Evolutionary conservation across 345 rosid genomes (phyloP).

Genomic region (Hibiscus tridactylites): DNA sequence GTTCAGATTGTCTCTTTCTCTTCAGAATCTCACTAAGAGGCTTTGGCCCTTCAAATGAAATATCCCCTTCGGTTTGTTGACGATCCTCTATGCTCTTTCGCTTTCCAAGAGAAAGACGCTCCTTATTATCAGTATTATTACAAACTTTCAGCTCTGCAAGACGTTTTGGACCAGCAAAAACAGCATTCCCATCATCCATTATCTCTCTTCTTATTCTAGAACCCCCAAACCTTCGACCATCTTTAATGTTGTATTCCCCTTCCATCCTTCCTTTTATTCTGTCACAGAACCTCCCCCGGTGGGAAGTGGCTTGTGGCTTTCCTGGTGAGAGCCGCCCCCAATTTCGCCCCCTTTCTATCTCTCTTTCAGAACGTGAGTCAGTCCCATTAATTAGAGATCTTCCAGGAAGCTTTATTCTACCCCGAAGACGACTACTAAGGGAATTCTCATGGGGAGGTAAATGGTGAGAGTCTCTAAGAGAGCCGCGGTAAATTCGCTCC

Average conservation of each 20-base stretch:
- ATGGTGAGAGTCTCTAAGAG: slow-evolving; percentile 38
- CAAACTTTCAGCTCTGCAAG: slow-evolving; percentile 51
- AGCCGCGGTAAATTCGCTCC: slow-evolving; percentile 33
- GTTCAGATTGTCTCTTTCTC: slow-evolving; percentile 56
- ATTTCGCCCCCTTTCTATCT: slow-evolving; percentile 42
- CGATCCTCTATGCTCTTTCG: slow-evolving; percentile 37
- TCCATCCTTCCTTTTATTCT: slow-evolving; percentile 50
- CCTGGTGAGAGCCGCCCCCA: slow-evolving; percentile 39
- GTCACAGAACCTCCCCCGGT: slow-evolving; percentile 47
- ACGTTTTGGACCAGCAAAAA: slow-evolving; percentile 50
- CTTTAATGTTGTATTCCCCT: slow-evolving; percentile 30
- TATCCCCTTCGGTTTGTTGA: slow-evolving; percentile 36
- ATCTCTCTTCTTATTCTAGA: slow-evolving; percentile 43
- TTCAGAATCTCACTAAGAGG: slow-evolving; percentile 78
- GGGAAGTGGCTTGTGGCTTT: slow-evolving; percentile 22
- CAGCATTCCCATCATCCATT: slow-evolving; percentile 26
- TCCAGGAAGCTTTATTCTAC: slow-evolving; percentile 73
- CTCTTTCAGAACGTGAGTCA: slow-evolving; percentile 39
- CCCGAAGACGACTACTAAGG: slow-evolving; percentile 55
- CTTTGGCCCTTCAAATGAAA: slow-evolving; percentile 73
- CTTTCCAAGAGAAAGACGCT: slow-evolving; percentile 38
- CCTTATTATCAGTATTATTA: slow-evolving; percentile 25
- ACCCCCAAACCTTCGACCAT: slow-evolving; percentile 29
- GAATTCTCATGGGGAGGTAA: slow-evolving; percentile 30
- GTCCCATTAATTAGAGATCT: slow-evolving; percentile 29